A percentile compares a stretch with the other conserved stretches of the same genome.
Conservation (phyloP, 805 yeast genomes). For the Candida yuanshanica region DNA sequence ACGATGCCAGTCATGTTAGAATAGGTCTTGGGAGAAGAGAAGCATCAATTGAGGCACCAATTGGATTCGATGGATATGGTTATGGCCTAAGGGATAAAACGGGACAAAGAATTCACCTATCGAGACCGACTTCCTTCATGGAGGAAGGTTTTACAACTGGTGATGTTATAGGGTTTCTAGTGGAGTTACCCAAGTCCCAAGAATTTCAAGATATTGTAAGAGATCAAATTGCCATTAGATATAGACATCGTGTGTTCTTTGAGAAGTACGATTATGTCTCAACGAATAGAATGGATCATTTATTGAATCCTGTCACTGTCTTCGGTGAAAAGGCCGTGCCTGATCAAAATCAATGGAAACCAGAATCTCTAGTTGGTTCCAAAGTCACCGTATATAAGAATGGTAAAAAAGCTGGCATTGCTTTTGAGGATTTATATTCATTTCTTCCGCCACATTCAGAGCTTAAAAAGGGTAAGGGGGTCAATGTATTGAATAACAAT, state of each 20-base stretch:
- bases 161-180: conserved; percentile 75
- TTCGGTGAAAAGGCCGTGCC: conserved; percentile 63
- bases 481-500: conserved; percentile 55
- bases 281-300: conserved; percentile 66
- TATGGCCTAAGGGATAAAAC: conserved; percentile 80
- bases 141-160: conserved; percentile 58
- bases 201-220: conserved; percentile 49
- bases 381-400: conserved; percentile 68
- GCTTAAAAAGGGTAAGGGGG: conserved; percentile 33
- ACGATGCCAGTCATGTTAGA: conserved; percentile 54
- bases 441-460: conserved; percentile 78
- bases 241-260: conserved; percentile 68
- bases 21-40: conserved; percentile 82
- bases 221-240: conserved; percentile 84
- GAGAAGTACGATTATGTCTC: conserved; percentile 80
- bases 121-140: conserved; percentile 58
- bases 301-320: conserved; percentile 64
- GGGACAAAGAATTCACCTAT: conserved; percentile 71
- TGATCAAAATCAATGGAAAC: conserved; percentile 40
- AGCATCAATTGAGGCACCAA: conserved; percentile 89
- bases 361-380: conserved; percentile 51
- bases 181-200: conserved; percentile 55
- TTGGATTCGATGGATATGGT: conserved; percentile 92
- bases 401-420: conserved; percentile 61
- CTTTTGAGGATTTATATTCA: conserved; percentile 63